A percentile compares a stretch with the other conserved stretches of the same genome.
Evolutionary conservation across 371 early-diverging fungal species (phyloP).

Genomic region (Mortierella sp.): DNA sequence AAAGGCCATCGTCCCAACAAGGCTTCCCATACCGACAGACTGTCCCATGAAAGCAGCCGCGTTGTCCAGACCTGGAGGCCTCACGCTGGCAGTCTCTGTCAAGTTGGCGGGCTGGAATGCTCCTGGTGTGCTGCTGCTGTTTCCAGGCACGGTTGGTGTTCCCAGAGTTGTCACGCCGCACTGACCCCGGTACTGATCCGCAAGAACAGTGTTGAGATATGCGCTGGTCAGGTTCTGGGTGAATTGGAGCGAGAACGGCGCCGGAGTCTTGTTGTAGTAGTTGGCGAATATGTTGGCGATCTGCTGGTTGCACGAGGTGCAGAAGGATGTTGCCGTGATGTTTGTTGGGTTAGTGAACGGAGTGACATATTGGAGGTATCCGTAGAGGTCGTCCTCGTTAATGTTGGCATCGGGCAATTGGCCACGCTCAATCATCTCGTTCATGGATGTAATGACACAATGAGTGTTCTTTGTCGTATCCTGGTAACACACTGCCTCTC

Average conservation of each 20-base stretch:
- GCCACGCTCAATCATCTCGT: slow-evolving; percentile 22
- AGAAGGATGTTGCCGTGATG: not conserved
- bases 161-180: slow-evolving; percentile 14
- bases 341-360: slow-evolving; percentile 12
- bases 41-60: not conserved
- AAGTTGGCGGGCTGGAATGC: slow-evolving; percentile 13
- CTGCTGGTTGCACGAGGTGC: slow-evolving; percentile 28
- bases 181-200: slow-evolving; percentile 20
- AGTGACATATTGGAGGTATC: slow-evolving; percentile 32
- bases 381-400: slow-evolving; percentile 27
- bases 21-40: not conserved
- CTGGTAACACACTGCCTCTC: slow-evolving; percentile 21
- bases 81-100: not conserved
- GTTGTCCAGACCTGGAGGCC: not conserved
- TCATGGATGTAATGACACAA: slow-evolving; percentile 21
- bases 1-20: slow-evolving; percentile 3
- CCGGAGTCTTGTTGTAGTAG: slow-evolving; percentile 14
- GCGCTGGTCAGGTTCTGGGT: slow-evolving; percentile 17
- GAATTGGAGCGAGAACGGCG: slow-evolving; percentile 17
- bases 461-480: slow-evolving; percentile 10
- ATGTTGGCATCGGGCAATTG: slow-evolving; percentile 24
- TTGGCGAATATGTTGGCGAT: slow-evolving; percentile 31
- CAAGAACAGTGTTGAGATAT: not conserved
- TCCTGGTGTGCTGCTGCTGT: not conserved
- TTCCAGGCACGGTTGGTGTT: not conserved